Conservation (phyloP, 805 yeast genomes). For the Saturnispora halmiae region DNA sequence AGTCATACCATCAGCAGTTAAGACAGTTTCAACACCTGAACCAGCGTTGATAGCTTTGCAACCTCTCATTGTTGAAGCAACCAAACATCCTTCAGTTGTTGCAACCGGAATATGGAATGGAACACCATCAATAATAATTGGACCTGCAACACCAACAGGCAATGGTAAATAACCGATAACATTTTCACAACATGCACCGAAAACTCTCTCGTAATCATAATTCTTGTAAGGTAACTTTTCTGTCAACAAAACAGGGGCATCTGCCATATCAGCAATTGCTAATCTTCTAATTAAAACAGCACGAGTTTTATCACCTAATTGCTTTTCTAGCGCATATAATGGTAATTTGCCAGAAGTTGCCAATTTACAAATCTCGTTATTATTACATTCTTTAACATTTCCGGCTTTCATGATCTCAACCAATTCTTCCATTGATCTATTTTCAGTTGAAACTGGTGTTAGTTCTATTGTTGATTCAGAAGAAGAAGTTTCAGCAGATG, state of each 20-base stretch:
- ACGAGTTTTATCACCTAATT: slow-evolving; percentile 76
- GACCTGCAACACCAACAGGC: slow-evolving; percentile 98
- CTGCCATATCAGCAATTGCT: slow-evolving; percentile 77
- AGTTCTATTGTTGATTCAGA: slow-evolving; percentile 14
- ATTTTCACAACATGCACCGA: slow-evolving; percentile 98
- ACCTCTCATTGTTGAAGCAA: slow-evolving; percentile 98
- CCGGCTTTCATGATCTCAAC: slow-evolving; percentile 60
- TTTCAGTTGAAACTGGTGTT: slow-evolving; percentile 17
- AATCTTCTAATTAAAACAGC: slow-evolving; percentile 92
- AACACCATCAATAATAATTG: slow-evolving; percentile 80
- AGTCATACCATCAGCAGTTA: slow-evolving; percentile 97
- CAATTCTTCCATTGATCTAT: slow-evolving; percentile 56
- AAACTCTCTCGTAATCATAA: slow-evolving; percentile 91
- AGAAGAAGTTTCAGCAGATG: slow-evolving; percentile 8
- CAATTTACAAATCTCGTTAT: slow-evolving; percentile 67
- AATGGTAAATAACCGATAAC: slow-evolving; percentile 95
- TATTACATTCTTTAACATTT: slow-evolving; percentile 49
- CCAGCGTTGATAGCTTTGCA: slow-evolving; percentile 97
- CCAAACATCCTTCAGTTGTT: slow-evolving; percentile 97
- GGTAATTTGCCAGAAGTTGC: slow-evolving; percentile 76
- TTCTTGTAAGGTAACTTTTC: slow-evolving; percentile 66
- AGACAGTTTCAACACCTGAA: slow-evolving; percentile 88
- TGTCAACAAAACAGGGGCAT: slow-evolving; percentile 69
- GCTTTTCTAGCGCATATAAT: slow-evolving; percentile 88
- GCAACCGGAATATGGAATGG: slow-evolving; percentile 96